Evolutionary conservation across 305 asterid species (phyloP).

Genomic region (Fraxinus nigra): DNA sequence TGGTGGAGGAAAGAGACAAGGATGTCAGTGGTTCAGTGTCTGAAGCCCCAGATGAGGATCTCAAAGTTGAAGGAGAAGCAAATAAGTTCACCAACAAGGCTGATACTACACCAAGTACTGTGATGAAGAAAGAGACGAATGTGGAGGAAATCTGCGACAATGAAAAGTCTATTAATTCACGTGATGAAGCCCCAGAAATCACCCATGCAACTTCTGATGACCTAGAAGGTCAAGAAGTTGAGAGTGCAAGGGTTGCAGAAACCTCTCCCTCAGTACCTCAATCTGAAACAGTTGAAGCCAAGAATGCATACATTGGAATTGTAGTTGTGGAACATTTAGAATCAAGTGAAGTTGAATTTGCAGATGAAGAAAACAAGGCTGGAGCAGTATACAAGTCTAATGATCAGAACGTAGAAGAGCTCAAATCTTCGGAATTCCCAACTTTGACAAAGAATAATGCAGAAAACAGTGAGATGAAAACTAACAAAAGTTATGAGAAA

Average conservation of each 20-base stretch:
- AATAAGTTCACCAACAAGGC: not conserved
- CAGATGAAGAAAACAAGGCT: constrained; percentile 20
- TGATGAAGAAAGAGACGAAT: constrained; percentile 25
- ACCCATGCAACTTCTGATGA: constrained; percentile 3
- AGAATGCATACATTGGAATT: constrained; percentile 5
- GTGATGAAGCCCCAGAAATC: constrained; percentile 22
- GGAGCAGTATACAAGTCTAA: constrained; percentile 15
- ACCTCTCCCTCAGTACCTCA: not conserved
- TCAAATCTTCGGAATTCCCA: constrained; percentile 12
- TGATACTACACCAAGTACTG: constrained; percentile 21
- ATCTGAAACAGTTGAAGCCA: constrained; percentile 11
- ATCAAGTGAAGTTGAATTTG: constrained; percentile 21
- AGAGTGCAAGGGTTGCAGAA: constrained; percentile 11
- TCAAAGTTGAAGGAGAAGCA: not conserved
- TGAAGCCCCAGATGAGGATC: constrained; percentile 10
- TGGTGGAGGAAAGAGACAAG: constrained; percentile 36
- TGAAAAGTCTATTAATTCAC: constrained; percentile 24
- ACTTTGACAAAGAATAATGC: not conserved
- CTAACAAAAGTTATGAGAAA: not conserved
- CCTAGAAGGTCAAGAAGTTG: constrained; percentile 26
- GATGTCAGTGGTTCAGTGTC: constrained; percentile 21
- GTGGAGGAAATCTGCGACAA: constrained; percentile 24
- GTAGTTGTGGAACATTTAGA: constrained; percentile 18
- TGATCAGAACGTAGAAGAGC: constrained; percentile 4
- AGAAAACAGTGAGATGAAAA: not conserved